Evolutionary conservation across 1,284 basidiomycete species (phyloP), one percentile per base, ranked within the genome.

Genomic region (Pyrrhoderma lamaoense): DNA sequence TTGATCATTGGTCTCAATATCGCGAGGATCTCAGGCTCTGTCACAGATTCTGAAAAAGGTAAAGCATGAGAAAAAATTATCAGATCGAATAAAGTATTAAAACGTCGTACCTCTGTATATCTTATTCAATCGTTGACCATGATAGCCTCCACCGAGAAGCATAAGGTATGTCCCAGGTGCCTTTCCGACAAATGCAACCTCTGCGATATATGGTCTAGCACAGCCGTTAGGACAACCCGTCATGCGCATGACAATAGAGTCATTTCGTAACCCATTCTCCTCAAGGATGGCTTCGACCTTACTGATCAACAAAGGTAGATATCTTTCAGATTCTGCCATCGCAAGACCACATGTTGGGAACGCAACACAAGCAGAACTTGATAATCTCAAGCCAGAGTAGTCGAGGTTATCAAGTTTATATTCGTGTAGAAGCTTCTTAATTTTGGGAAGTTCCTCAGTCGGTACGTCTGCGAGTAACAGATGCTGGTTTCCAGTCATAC

Each of bases 201-300:
- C 94, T 51, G 88, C 95, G 51, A 95, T 73, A 71, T 95, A 98
- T n/a, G 95, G 94, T 55, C 94, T 77, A 8, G 92, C 89, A 65
- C 93, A 94, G 49, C 91, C 93, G 64, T 95, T 95, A 9, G 93
- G 93, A 65, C 93, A 95, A 38, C 93, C 92, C 14, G 92, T 94
- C 95, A 98, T 98, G 54, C 95, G 82, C 92, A 98, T 96, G 52
- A 96, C 84, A 58, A 98, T 94, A 2, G 90, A 86, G 66, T 97
- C 93, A 64, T 93, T 88, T 49, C 92, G 79, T 43, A 99, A 74
- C 22, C 95, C 95, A 59, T 85, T 88, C 64, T 93, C 88, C 65
- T 98, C 93, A 64, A 91, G 92, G 27, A 98, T 87, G 68, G 84
- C 82, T 73, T 99, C 96, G 22, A 99, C 85, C 72, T 98, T 98